Evolutionary conservation across 2,329 filamentous ascomycete genomes (phyloP).

Genomic region (Fusarium xylarioides): DNA sequence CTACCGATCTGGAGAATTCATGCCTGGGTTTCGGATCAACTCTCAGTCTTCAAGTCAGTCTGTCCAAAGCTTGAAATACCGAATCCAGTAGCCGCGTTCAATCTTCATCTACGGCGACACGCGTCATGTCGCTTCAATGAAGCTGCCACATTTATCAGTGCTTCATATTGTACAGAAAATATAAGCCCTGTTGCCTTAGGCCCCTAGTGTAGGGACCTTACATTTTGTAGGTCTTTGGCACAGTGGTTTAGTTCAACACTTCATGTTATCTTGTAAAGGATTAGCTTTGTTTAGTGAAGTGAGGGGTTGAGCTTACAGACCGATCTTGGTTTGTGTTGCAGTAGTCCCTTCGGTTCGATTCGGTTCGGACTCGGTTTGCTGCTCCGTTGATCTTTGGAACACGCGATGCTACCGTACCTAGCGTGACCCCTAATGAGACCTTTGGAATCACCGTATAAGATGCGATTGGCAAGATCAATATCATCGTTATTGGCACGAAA

Average conservation of each 20-base stretch:
- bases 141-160: background rate
- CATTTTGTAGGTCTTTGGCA: too few species aligned
- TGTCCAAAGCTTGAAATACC: background rate
- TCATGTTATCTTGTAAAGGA: background rate
- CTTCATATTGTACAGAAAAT: too few species aligned
- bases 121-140: too few species aligned
- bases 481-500: background rate
- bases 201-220: too few species aligned
- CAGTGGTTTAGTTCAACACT: too few species aligned
- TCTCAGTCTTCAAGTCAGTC: background rate
- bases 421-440: background rate
- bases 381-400: background rate
- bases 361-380: slow-evolving; percentile 25
- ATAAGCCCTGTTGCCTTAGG: too few species aligned
- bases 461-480: background rate
- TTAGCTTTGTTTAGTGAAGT: background rate
- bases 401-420: background rate
- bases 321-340: background rate
- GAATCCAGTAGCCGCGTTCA: background rate
- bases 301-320: background rate
- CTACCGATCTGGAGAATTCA: background rate
- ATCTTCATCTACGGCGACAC: background rate
- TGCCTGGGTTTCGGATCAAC: background rate
- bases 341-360: background rate
- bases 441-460: slow-evolving; percentile 17